Base-by-base conservation (phyloP, 2,329 filamentous ascomycete genomes). In the Fusarium sarcochroum region DNA sequence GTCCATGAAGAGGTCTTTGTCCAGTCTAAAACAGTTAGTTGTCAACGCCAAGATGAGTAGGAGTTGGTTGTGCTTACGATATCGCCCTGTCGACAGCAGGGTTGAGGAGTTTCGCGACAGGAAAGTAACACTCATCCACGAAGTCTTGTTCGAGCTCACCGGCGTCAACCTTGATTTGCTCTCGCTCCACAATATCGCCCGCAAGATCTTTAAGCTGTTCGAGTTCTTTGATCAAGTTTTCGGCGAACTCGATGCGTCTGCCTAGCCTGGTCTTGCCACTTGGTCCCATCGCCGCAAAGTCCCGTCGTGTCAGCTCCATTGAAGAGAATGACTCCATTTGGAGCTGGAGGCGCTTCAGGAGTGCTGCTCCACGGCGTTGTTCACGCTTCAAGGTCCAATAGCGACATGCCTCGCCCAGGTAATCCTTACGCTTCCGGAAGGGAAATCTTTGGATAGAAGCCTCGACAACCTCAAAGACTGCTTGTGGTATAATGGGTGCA, bases 351-450 rank as follows among this genome's bases (percentile, higher is more conserved):
- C 96, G 90, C 81, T 98, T 98, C 62, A 99, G 86, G 56, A 99
- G 84, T 6, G 96, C 93, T 30, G 96, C 96, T 46, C 96, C 96
- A 60, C 96, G 88, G 34, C 96, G 90, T 65, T 95, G 93, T 79
- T 99, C 96, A 57, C 96, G 89, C 82, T 99, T 99, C 67, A 99
- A 80, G 0, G 96, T 98, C 96, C 96, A 99, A 80, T 98, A 99
- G 72, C 93, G 94, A 81, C 95, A 98, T 3, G 93, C 93, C 78
- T 98, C 95, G 58, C 93, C 91, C 4, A 97, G 90, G 77, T 93
- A 99, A 63, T 98, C 94, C 76, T 97, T 97, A 52, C 94, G 89
- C 76, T 96, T 97, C 30, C 91, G 89, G 59, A 89, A 82, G 35
- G 89, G 88, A 77, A 98, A 98, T 47, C 93, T 90, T 66, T 91